Base-by-base conservation (phyloP, 129 eudicot genomes). In the Scalesia atractyloides region DNA sequence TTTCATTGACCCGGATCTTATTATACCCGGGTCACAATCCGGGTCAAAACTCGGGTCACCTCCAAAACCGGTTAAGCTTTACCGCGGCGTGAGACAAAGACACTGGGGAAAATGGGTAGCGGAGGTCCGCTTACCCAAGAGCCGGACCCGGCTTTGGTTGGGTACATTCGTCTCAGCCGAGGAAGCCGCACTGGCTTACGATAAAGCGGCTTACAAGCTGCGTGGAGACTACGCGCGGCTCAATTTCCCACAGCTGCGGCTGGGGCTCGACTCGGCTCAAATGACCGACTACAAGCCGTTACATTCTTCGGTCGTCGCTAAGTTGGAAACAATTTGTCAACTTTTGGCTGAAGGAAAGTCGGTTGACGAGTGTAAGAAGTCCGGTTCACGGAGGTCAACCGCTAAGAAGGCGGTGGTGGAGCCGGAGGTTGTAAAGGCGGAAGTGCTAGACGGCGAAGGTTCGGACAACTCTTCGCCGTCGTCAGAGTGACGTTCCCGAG, bases 21-120 rank as follows among this genome's bases (percentile, higher is more conserved):
- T 78, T n/a, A 73, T 78, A 50, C 80, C 76, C 3, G 87, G 68
- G 69, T 73, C 79, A 0, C 26, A 59, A 20, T 16, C 75, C 48
- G 87, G 70, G 69, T 73, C 79, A 1, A 59, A 59, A 30, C 14
- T 73, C 48, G 89, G 88, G 62, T 57, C 84, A 18, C 86, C 88
- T 16, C 56, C 87, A 2, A 88, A 82, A 85, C 90, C 90, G 36
- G 39, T 65, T 2, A 91, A 91, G 72, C 90, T 91, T 7, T 92
- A 92, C 80, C 57, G 97, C 58, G 97, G 97, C 6, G 97, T 92
- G 49, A 86, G 97, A 48, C 97, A 92, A 77, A 39, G 97, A 12
- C 97, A 92, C 61, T 92, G 97, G 97, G 97, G 97, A 0, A 92
- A 89, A 70, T 88, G 97, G 97, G 96, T 91, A 10, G 96, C 96